Evolutionary conservation across 257 asterid species (phyloP), one percentile per base, ranked within the genome.

Genomic region (Misopates orontium): DNA sequence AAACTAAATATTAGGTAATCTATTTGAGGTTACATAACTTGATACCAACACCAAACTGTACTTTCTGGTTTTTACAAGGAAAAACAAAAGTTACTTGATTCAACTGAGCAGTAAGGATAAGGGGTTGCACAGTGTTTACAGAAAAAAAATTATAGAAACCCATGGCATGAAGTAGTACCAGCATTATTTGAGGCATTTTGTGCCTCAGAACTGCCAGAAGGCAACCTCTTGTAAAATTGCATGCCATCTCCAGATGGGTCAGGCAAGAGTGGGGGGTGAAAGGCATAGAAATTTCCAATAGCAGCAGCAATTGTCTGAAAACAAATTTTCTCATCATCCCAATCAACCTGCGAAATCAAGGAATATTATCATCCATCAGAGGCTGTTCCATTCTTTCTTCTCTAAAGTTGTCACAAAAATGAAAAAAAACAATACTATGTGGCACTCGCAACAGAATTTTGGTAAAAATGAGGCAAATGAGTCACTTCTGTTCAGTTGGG

Each of bases 271-370:
- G 99, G 99, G 50, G 96, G 94, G 82, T 90, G 90, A 68, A 93
- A 77, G 57, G 96, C 97, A 60, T 93, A 90, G 73, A 90, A 93
- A 72, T 79, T 85, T 56, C 92, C 99, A 64, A 93, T 84, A 64
- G 96, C 90, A 79, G 96, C 99, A 75, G 99, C 97, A 70, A 93
- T 81, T 48, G 96, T 82, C 77, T 87, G 95, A 72, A 93, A 90
- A 79, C 99, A 93, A 28, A 64, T 40, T 78, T 77, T 86, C 86
- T 93, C 99, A 18, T 86, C 86, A 58, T 87, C 90, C 99, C 99
- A 93, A 55, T 90, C 69, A 73, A 93, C 95, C 98, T 93, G 76
- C 76, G 73, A 62, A 56, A 60, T 53, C 24, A 58, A 68, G 50
- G 55, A 47, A 67, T 67, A 60, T 58, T 10, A 62, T 62, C 58